Conservation (phyloP, 352 stramenopile species). For the Pythium oligandrum region DNA sequence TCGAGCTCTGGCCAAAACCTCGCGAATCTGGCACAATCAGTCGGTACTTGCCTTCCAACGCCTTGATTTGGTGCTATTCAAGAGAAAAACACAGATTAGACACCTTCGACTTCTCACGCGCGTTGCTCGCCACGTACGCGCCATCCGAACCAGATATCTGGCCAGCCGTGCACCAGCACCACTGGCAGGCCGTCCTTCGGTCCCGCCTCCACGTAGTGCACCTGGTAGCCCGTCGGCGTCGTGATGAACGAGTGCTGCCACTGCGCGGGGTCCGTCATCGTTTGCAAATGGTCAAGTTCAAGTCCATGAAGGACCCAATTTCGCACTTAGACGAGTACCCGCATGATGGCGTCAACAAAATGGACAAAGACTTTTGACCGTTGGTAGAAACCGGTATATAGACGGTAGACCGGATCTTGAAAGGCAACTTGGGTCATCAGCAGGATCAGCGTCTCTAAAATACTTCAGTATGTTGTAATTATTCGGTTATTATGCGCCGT, state of each 20-base stretch:
- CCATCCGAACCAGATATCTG: conserved; percentile 75
- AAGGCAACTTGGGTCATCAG: too few relatives aligned
- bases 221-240: conserved; percentile 17
- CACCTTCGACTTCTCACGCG: conserved; percentile 6
- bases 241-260: conserved; percentile 13
- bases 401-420: too few relatives aligned
- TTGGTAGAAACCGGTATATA: too few relatives aligned
- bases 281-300: too few relatives aligned
- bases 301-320: too few relatives aligned
- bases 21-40: conserved; percentile 62
- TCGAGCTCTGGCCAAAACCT: conserved; percentile 56
- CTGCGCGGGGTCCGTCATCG: conserved; percentile 2
- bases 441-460: too few relatives aligned
- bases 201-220: conserved; percentile 63
- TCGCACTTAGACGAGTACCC: too few relatives aligned
- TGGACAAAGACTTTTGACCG: too few relatives aligned
- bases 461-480: too few relatives aligned
- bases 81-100: conserved; percentile 7
- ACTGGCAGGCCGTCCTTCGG: conserved; percentile 40
- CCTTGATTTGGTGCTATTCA: conserved; percentile 49
- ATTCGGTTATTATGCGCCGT: too few relatives aligned
- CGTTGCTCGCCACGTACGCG: conserved; percentile 17
- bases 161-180: conserved; percentile 70
- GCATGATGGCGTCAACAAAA: too few relatives aligned
- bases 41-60: conserved; percentile 36